Evolutionary conservation across 2,329 filamentous ascomycete genomes (phyloP), one percentile per base, ranked within the genome.

Genomic region (Ophiobolus disseminans): DNA sequence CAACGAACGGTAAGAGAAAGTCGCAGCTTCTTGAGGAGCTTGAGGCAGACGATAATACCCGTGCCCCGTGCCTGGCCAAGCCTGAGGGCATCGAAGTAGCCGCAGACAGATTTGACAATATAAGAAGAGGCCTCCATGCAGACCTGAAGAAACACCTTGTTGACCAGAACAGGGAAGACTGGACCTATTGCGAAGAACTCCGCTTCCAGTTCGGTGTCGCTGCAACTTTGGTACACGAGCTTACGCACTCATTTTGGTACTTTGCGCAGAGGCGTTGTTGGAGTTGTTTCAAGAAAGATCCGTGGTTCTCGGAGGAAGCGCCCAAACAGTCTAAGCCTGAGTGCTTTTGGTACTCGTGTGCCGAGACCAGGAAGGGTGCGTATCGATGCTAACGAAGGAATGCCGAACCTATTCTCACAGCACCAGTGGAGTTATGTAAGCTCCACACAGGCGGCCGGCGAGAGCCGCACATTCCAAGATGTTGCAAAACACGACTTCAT

Each of bases 191-290:
- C 21, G 13, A 39, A 26, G 35, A 45, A 9, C 5, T 26, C 17
- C 13, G 43, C 19, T 45, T 39, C 19, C 43, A 40, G 21, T 39
- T 45, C 9, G 13, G 35, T 11, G n/a, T 45, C 16, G 43, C 35
- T 2, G 19, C 43, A 8, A 45, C 35, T 4, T 20, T 45, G 9
- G 16, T 13, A n/a, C 43, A 45, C 26, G 43, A 45, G 19, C 36
- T 45, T 11, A 28, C 10, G 10, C 35, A 45, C 34, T 19, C 38
- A 5, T 40, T 40, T 28, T 45, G 26, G 35, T 45, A 21, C 23
- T 45, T 34, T 26, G 11, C 26, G 9, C 19, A 34, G 6, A 16
- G 21, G 16, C 3, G 25, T n/a, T 45, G 43, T 28, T n/a, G 3
- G 19, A 19, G 31, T 9, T 40, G 43, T 16, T 13, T 32, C 22